phyloP scores from a whole-genome alignment of 2,329 filamentous ascomycete species.

The Fusarium sp. region DNA sequence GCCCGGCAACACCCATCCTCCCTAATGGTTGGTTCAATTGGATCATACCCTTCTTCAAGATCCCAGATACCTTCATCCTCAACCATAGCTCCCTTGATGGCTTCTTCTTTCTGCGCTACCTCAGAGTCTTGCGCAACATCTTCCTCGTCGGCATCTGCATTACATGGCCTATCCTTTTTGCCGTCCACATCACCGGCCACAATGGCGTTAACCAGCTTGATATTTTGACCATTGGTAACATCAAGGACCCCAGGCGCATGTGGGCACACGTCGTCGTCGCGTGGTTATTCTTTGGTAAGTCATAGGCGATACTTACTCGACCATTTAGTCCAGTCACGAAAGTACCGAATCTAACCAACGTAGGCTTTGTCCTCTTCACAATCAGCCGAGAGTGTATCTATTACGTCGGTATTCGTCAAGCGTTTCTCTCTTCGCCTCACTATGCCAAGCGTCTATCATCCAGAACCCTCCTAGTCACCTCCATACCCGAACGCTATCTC shows the following conservation, averaged over 20 bases:
- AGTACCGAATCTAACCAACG: constrained; percentile 7
- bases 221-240: constrained; percentile 79
- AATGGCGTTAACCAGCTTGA: constrained; percentile 72
- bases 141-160: constrained; percentile 84
- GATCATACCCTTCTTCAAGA: constrained; percentile 70
- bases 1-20: constrained; percentile 65
- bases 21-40: constrained; percentile 71
- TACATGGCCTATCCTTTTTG: constrained; percentile 86
- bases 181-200: constrained; percentile 85
- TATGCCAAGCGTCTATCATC: constrained; percentile 88
- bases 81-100: constrained; percentile 92
- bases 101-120: constrained; percentile 84
- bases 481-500: constrained; percentile 80
- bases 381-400: constrained; percentile 88
- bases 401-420: constrained; percentile 92
- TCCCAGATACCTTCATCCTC: constrained; percentile 78
- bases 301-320: neutral
- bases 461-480: constrained; percentile 86
- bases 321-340: neutral
- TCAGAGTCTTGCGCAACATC: constrained; percentile 75
- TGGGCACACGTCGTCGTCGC: constrained; percentile 83
- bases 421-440: constrained; percentile 84
- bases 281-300: constrained; percentile 73
- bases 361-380: constrained; percentile 85
- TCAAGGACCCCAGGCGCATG: constrained; percentile 66